Conservation (phyloP, 306 rosid genomes). For the Castanea sativa region DNA sequence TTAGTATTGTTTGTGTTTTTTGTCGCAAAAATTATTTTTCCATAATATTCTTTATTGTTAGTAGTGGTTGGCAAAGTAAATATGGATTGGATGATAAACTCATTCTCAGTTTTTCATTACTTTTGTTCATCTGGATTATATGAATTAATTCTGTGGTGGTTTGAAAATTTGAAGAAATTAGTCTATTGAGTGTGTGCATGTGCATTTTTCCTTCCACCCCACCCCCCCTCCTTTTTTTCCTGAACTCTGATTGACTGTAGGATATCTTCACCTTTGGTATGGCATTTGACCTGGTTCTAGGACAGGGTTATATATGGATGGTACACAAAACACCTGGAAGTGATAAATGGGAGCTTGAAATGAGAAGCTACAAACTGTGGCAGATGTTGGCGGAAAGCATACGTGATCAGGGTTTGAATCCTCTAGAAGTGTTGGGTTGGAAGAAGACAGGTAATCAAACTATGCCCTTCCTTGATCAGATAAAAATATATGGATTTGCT, state of each 20-base stretch:
- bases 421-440: conserved; percentile 72
- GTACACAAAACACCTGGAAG: conserved; percentile 61
- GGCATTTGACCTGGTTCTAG: conserved; percentile 49
- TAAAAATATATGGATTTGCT: no score
- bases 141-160: no score
- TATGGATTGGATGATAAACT: no score
- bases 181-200: no score
- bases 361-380: conserved; percentile 83
- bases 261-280: conserved; percentile 27
- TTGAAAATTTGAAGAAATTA: no score
- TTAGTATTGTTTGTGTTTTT: no score
- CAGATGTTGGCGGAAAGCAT: conserved; percentile 48
- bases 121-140: no score
- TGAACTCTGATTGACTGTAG: no score
- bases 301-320: conserved; percentile 98
- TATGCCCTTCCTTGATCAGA: not conserved
- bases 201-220: not conserved
- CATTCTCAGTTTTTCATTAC: no score
- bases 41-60: no score
- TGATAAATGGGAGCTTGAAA: conserved; percentile 62
- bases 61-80: no score
- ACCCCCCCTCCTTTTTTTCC: not conserved
- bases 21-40: no score
- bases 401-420: conserved; percentile 66
- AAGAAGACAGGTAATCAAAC: conserved; percentile 57